Evolutionary conservation across 495 filamentous ascomycete species (phyloP), one percentile per base, ranked within the genome.

Genomic region (Filosporella fistucella): DNA sequence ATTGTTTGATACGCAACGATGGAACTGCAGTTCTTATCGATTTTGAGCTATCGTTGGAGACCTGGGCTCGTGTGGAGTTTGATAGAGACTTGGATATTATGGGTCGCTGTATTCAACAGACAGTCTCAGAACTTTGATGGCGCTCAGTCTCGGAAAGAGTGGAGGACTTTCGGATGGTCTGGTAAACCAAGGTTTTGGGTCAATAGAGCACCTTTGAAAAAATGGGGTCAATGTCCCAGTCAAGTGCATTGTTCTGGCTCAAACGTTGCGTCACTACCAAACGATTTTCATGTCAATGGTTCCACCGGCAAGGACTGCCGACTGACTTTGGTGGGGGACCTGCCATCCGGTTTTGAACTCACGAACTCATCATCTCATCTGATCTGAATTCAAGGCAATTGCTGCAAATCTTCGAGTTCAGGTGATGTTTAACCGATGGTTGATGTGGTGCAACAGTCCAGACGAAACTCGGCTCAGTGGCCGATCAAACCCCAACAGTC

Each of bases 41-140:
- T 44, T 44, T 30, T 30, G 41, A 44, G 6, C 21, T 44, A 29
- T 44, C 24, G 17, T 7, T 44, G 25, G 41, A 44, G 26, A 32
- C 25, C 9, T 44, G 24, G 25, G 16, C 24, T 9, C 41, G 1
- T 2, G 41, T 16, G 21, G 41, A 44, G 16, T 44, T 44, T 33
- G 26, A 44, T 24, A 30, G 41, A 32, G 41, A 44, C 17, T 32
- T 44, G 26, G 41, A 44, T 21, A 21, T 44, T 16, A 44, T 44
- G 24, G 41, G 25, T 17, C 41, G 41, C 13, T 44, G 41, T 20
- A 40, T 40, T n/a, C n/a, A n/a, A 3, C 6, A 20, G 37, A 20
- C 37, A 4, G 13, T 5, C 16, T 16, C 37, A 20, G 37, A 40
- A 4, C 6, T 7, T 40, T 20, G 16, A 20, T 40, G 34, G 28